Base-by-base conservation (phyloP, 116 monocot species). In the Papilionanthe hybrid region DNA sequence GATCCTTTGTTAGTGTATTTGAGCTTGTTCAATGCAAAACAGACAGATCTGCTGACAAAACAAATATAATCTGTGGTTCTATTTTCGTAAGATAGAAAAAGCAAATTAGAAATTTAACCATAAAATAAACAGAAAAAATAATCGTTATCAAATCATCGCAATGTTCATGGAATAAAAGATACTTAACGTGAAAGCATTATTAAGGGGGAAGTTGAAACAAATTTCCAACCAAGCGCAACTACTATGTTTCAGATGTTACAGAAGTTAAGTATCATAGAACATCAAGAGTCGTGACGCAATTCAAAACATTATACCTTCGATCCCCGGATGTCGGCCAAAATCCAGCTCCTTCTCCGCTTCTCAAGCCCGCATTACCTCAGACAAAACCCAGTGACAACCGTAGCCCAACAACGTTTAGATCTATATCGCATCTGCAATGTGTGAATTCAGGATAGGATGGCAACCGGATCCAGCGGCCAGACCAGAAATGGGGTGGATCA, bases 351-450 rank as follows among this genome's bases (percentile, higher is more conserved):
- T 43, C 12, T 4, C 9, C 20, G 8, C 43, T 44, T 42, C 73
- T 73, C 69, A 73, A 44, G 20, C 44, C 44, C 42, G 44, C 42
- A 73, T 73, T 44, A 44, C 42, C 73, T 19, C 73, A 73, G 12
- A 44, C 20, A 44, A 73, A n/a, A 73, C 20, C 7, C 20, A 19
- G 19, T 44, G 41, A 44, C 73, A 73, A 4, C 44, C 22, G 18
- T 73, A 22, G n/a, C 43, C 73, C 18, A 44, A 13, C 17, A 45
- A n/a, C 73, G n/a, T 73, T 73, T 37, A 9, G 73, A 73, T 42
- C 42, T 73, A 73, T 1, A 73, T 13, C 19, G 22, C 17, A 43
- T 73, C 73, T 19, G 41, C 43, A n/a, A 9, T 43, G n/a, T 19
- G 9, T 5, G 5, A 8, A n/a, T 73, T 44, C 42, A 20, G 44